phyloP scores from a whole-genome alignment of 202 grass and related monocot species.

The Zoysia matrella region DNA sequence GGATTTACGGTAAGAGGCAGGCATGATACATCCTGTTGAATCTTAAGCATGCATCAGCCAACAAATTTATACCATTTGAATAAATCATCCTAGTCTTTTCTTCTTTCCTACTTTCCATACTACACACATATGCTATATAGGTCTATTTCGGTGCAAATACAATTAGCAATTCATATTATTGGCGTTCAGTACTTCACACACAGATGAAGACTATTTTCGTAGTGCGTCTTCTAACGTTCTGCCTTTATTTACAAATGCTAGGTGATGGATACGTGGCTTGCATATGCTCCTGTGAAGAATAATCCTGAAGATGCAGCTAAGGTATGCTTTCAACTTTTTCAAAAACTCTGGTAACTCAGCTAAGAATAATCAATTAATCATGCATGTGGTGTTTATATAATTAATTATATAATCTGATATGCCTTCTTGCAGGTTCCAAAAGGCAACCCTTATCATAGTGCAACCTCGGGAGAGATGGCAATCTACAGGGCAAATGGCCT shows the following conservation, averaged over 20 bases:
- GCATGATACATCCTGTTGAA: not conserved
- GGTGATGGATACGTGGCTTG: constrained; percentile 77
- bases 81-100: not conserved
- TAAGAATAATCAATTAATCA: not conserved
- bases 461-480: constrained; percentile 93
- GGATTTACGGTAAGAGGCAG: not conserved
- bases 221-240: not conserved
- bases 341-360: not conserved
- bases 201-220: constrained; percentile 18
- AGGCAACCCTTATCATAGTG: constrained; percentile 97
- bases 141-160: not conserved
- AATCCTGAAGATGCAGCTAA: constrained; percentile 91
- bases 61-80: constrained; percentile 6
- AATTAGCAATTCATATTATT: not conserved
- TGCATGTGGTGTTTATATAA: constrained; percentile 2
- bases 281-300: constrained; percentile 41
- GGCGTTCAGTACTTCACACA: not conserved
- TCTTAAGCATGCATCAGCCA: not conserved
- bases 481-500: constrained; percentile 93
- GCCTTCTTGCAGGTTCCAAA: constrained; percentile 73
- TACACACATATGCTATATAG: not conserved
- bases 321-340: constrained; percentile 48
- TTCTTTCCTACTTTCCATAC: not conserved
- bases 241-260: not conserved
- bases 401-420: constrained; percentile 1